Percentiles rank a stretch among this genome's conserved stretches.
Evolutionary conservation across 2,329 filamentous ascomycete species (phyloP).

Genomic region (Exserohilum rostratum): DNA sequence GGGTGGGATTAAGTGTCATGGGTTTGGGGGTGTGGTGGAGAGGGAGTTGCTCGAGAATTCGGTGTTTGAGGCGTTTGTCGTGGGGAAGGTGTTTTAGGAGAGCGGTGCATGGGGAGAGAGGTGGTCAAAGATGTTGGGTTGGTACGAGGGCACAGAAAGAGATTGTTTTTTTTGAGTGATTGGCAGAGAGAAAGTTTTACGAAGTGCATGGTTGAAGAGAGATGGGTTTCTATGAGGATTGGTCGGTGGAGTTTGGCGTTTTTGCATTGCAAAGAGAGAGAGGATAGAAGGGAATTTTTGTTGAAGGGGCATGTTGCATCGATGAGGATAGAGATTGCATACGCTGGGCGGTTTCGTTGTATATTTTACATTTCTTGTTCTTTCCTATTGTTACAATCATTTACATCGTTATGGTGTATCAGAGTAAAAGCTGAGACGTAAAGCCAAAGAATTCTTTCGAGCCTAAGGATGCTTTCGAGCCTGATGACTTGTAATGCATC

Average conservation of each 20-base stretch:
- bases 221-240: no score
- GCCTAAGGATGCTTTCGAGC: neutral
- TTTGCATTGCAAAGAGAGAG: no score
- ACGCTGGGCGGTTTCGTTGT: neutral
- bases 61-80: slow-evolving; percentile 22
- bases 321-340: neutral
- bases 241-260: no score
- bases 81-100: slow-evolving; percentile 21
- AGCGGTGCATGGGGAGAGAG: neutral
- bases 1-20: slow-evolving; percentile 39
- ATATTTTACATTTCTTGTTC: neutral
- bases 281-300: no score
- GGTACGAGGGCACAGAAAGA: no score
- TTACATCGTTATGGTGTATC: neutral
- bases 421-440: neutral
- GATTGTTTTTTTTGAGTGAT: no score
- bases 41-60: slow-evolving; percentile 20
- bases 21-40: slow-evolving; percentile 34
- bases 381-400: neutral
- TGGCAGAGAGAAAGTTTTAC: neutral
- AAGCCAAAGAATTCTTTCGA: no score
- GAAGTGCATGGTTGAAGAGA: no score
- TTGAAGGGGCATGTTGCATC: neutral
- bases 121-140: no score
- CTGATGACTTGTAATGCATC: neutral